Percentiles rank a stretch among this genome's conserved stretches.
phyloP scores from a whole-genome alignment of 768 basidiomycete genomes.

The Amanita pallidorosea region DNA sequence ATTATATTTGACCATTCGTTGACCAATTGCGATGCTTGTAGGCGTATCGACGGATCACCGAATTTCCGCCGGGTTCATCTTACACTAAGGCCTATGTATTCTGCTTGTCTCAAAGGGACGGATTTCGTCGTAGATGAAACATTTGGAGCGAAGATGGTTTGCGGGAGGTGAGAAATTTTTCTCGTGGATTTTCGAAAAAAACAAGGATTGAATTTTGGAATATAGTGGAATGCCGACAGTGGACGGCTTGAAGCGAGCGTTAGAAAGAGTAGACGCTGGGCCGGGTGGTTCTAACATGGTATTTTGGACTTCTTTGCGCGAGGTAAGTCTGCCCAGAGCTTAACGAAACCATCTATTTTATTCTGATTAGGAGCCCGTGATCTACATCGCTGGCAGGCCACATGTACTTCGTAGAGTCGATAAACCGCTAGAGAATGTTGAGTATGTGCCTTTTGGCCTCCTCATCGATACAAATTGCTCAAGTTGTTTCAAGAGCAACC shows the following conservation, averaged over 20 bases:
- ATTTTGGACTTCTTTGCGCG: conserved; percentile 92
- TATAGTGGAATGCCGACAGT: conserved; percentile 90
- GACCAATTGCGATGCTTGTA: conserved; percentile 13
- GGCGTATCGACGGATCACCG: conserved; percentile 87
- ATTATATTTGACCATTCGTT: not conserved
- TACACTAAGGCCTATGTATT: conserved; percentile 28
- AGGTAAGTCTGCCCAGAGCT: conserved; percentile 33
- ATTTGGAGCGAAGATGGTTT: conserved; percentile 50
- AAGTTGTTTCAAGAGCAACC: conserved; percentile 54
- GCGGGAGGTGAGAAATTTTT: conserved; percentile 51
- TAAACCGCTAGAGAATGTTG: conserved; percentile 87
- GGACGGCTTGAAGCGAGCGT: conserved; percentile 72
- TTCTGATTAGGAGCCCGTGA: conserved; percentile 69
- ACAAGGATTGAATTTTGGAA: conserved; percentile 13
- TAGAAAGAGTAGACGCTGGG: conserved; percentile 71
- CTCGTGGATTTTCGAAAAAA: conserved; percentile 1
- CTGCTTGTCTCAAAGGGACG: conserved; percentile 18
- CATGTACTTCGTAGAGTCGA: conserved; percentile 86
- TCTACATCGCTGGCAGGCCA: conserved; percentile 78
- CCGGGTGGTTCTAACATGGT: conserved; percentile 67
- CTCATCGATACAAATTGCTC: not conserved
- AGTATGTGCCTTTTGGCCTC: conserved; percentile 41
- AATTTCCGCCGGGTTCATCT: conserved; percentile 85
- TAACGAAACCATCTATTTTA: not conserved
- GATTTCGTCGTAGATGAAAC: conserved; percentile 27